phyloP scores from a whole-genome alignment of 768 basidiomycete species.

The Exidia glandulosa region DNA sequence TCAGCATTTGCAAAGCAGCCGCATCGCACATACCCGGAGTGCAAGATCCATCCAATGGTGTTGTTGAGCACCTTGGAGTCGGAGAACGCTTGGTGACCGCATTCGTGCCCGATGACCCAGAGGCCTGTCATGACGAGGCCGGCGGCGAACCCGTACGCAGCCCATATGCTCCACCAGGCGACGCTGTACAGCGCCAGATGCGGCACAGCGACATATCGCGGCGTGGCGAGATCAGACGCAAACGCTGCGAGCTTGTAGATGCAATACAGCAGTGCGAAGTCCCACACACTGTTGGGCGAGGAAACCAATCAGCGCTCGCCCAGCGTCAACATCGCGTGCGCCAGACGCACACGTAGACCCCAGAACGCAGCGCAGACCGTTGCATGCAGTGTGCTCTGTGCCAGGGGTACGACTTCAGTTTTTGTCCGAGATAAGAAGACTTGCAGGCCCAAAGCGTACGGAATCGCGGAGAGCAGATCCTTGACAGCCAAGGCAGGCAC shows the following conservation, averaged over 20 bases:
- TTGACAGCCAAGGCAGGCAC: neutral
- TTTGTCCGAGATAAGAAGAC: neutral
- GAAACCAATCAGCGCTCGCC: too few species aligned
- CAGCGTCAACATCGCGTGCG: too few species aligned
- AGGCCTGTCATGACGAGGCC: slow-evolving; percentile 31
- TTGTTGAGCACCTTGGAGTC: slow-evolving; percentile 32
- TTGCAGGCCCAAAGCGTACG: neutral
- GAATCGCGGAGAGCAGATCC: neutral
- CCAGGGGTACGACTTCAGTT: neutral
- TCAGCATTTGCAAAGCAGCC: neutral
- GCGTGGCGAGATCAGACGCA: slow-evolving; percentile 5
- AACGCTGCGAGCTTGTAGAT: slow-evolving; percentile 25
- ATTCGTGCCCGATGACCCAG: slow-evolving; percentile 29
- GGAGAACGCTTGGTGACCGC: slow-evolving; percentile 35
- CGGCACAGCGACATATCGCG: slow-evolving; percentile 2
- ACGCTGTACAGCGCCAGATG: slow-evolving; percentile 11
- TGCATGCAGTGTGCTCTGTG: neutral
- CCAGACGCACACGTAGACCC: neutral
- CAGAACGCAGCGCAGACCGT: neutral
- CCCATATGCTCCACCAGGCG: slow-evolving; percentile 13
- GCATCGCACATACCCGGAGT: slow-evolving; percentile 16
- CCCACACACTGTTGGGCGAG: too few species aligned
- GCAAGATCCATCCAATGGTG: slow-evolving; percentile 31
- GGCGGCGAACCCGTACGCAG: slow-evolving; percentile 19
- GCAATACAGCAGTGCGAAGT: slow-evolving; percentile 22